Percentiles rank a stretch among this genome's conserved stretches.
Conservation (phyloP, 2,329 filamentous ascomycete genomes). For the Huntiella omanensis region DNA sequence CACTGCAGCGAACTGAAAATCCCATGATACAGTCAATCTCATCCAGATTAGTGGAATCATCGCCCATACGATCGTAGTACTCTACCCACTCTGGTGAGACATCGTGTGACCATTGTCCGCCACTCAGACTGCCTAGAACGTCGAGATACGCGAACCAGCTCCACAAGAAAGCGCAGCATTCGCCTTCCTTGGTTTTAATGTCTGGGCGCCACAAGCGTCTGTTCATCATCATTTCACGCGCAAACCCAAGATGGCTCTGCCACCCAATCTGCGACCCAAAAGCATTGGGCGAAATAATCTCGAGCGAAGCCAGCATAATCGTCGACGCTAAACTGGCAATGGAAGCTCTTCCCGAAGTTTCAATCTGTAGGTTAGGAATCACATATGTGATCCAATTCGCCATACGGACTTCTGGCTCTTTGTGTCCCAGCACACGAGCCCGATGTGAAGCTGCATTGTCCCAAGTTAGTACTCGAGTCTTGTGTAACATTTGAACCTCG, state of each 20-base stretch:
- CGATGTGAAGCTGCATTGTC: conserved; percentile 46
- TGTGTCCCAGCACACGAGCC: conserved; percentile 52
- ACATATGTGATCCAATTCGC: conserved; percentile 64
- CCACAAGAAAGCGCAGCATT: conserved; percentile 50
- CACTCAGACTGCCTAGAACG: conserved; percentile 53
- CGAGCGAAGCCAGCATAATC: conserved; percentile 68
- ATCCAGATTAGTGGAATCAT: conserved; percentile 33
- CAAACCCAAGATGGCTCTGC: conserved; percentile 61
- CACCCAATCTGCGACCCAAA: conserved; percentile 67
- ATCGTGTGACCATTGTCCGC: conserved; percentile 30
- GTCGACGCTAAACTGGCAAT: conserved; percentile 51
- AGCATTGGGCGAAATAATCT: conserved; percentile 65
- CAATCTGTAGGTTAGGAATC: conserved; percentile 31
- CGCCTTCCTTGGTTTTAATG: conserved; percentile 17
- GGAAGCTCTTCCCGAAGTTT: conserved; percentile 1
- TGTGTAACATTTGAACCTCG: not conserved
- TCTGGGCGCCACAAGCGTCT: conserved; percentile 18
- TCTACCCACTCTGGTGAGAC: conserved; percentile 29
- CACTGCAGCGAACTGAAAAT: conserved; percentile 24
- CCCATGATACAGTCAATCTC: conserved; percentile 62
- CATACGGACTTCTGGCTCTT: conserved; percentile 59
- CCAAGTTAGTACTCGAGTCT: not conserved
- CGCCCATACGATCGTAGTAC: conserved; percentile 31
- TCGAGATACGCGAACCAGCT: conserved; percentile 77
- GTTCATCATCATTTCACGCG: conserved; percentile 50